Conservation (phyloP, 257 asterid genomes). For the Solanum tarapatanum region DNA sequence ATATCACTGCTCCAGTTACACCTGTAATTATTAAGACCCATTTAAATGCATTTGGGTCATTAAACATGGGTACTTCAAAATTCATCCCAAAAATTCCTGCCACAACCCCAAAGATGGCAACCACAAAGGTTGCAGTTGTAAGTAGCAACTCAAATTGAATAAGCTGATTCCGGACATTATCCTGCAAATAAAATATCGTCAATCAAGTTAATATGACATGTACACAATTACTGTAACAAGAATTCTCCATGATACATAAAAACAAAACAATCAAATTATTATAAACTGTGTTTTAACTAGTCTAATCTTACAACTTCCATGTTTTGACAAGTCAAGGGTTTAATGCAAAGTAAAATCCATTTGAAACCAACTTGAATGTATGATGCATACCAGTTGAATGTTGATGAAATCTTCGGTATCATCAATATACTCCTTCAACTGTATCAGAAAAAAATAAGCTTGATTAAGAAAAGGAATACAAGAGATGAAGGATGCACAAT, state of each 20-base stretch:
- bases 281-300: background rate
- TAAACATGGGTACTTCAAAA: slow-evolving; percentile 52
- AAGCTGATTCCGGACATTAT: slow-evolving; percentile 94
- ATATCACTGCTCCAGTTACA: slow-evolving; percentile 45
- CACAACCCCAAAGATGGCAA: slow-evolving; percentile 89
- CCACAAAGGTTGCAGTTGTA: slow-evolving; percentile 92
- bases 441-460: slow-evolving; percentile 11
- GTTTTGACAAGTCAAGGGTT: background rate
- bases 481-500: background rate
- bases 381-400: slow-evolving; percentile 80
- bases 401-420: slow-evolving; percentile 96
- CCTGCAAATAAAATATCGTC: slow-evolving; percentile 39
- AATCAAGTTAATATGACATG: background rate
- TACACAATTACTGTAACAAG: background rate
- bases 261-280: background rate
- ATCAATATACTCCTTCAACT: slow-evolving; percentile 98
- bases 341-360: background rate
- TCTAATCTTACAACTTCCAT: background rate
- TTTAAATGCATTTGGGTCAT: slow-evolving; percentile 59
- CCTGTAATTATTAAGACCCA: slow-evolving; percentile 89
- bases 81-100: slow-evolving; percentile 98
- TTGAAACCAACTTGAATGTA: background rate
- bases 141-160: slow-evolving; percentile 85
- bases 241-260: background rate
- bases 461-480: background rate